Percentiles rank a stretch among this genome's conserved stretches.
Evolutionary conservation across 2,329 filamentous ascomycete species (phyloP).

Genomic region (Alternaria dauci): DNA sequence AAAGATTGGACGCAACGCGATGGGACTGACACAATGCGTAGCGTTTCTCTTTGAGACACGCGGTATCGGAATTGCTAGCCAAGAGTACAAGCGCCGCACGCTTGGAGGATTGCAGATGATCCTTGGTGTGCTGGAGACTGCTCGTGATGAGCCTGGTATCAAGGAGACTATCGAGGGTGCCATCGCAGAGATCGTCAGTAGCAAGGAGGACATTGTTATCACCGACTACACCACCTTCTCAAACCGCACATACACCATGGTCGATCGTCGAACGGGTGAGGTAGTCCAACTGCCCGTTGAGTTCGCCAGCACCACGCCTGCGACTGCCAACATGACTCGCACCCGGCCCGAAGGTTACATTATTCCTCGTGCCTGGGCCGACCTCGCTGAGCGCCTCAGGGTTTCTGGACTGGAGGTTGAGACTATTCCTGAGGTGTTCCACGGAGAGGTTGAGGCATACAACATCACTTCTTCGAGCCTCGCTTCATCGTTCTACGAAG

Average conservation of each 20-base stretch:
- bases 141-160: slow-evolving; percentile 39
- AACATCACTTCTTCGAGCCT: slow-evolving; percentile 45
- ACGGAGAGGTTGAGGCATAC: slow-evolving; percentile 44
- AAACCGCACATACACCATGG: slow-evolving; percentile 46
- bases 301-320: slow-evolving; percentile 49
- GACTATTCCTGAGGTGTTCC: slow-evolving; percentile 36
- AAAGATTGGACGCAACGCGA: slow-evolving; percentile 50
- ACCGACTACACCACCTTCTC: slow-evolving; percentile 40
- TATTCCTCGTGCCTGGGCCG: slow-evolving; percentile 48
- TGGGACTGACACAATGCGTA: slow-evolving; percentile 48
- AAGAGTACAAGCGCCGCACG: slow-evolving; percentile 46
- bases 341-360: slow-evolving; percentile 47
- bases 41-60: slow-evolving; percentile 49
- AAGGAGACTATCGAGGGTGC: slow-evolving; percentile 41
- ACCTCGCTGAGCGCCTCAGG: slow-evolving; percentile 44
- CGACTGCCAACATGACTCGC: slow-evolving; percentile 46
- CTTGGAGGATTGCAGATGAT: slow-evolving; percentile 46
- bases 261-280: slow-evolving; percentile 42
- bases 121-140: slow-evolving; percentile 46
- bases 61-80: slow-evolving; percentile 48
- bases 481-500: slow-evolving; percentile 45
- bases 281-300: slow-evolving; percentile 46
- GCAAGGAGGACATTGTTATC: slow-evolving; percentile 41
- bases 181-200: slow-evolving; percentile 35
- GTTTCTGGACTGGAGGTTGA: slow-evolving; percentile 47